Evolutionary conservation across 2,329 filamentous ascomycete genomes (phyloP).

Genomic region (Fusarium nurragi): DNA sequence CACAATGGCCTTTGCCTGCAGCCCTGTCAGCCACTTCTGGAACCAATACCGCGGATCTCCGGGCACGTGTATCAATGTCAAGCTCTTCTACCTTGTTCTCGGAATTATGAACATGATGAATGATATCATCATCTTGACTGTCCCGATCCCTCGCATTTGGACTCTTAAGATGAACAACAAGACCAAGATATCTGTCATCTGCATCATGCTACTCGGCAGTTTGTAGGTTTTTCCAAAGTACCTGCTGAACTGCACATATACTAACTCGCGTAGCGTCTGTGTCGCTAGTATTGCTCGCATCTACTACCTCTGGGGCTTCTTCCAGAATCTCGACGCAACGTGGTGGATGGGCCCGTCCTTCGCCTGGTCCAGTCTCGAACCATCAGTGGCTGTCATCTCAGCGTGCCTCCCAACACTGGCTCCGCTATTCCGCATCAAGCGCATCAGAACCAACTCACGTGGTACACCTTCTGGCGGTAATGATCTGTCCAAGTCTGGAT

Average conservation of each 20-base stretch:
- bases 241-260: rapidly evolving
- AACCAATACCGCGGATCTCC: conserved; percentile 4
- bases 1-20: conserved; percentile 10
- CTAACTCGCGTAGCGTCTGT: not conserved
- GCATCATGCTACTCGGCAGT: conserved; percentile 19
- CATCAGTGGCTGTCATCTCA: conserved; percentile 3
- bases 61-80: not conserved
- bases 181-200: conserved; percentile 14
- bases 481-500: conserved; percentile 9
- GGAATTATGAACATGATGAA: conserved; percentile 25
- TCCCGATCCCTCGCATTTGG: conserved; percentile 19
- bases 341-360: conserved; percentile 21
- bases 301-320: conserved; percentile 20
- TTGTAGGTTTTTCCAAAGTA: not conserved
- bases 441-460: not conserved
- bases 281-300: conserved; percentile 12
- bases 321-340: conserved; percentile 11
- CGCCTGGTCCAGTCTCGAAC: conserved; percentile 20
- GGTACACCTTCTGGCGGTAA: conserved; percentile 14
- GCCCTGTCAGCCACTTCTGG: conserved; percentile 17
- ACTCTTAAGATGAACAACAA: conserved; percentile 16
- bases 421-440: conserved; percentile 6
- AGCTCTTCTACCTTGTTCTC: conserved; percentile 16
- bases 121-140: conserved; percentile 8
- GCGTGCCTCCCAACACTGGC: conserved; percentile 2